Percentiles rank a stretch among this genome's conserved stretches.
phyloP scores from a whole-genome alignment of 345 rosid genomes.

The Moringa oleifera region DNA sequence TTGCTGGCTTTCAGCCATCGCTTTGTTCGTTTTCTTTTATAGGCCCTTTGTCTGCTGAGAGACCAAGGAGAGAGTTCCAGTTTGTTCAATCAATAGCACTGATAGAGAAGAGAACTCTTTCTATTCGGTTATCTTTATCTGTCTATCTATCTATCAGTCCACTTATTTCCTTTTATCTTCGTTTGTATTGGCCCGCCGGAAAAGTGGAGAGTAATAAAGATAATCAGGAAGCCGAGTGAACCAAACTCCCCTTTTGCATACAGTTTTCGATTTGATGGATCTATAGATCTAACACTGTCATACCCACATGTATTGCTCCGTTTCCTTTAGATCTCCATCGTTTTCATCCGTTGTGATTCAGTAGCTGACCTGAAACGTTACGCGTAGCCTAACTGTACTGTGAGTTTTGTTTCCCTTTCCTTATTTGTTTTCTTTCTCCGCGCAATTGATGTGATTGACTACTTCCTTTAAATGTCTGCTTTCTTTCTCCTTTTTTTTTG shows the following conservation, averaged over 20 bases:
- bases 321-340: constrained; percentile 55
- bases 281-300: constrained; percentile 38
- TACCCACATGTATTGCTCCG: constrained; percentile 36
- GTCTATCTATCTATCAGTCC: not conserved
- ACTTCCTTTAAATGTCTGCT: no score
- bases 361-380: constrained; percentile 21
- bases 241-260: not conserved
- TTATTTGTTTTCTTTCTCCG: not conserved
- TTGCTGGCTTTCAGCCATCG: constrained; percentile 39
- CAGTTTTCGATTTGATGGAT: constrained; percentile 38
- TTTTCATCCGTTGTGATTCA: constrained; percentile 26
- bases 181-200: not conserved
- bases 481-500: no score
- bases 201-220: not conserved
- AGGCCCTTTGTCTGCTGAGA: constrained; percentile 22
- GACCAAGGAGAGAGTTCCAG: constrained; percentile 16
- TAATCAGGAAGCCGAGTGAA: constrained; percentile 1
- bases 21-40: constrained; percentile 31
- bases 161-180: not conserved
- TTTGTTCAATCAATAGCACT: constrained; percentile 23
- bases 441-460: constrained; percentile 5
- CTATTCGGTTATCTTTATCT: not conserved
- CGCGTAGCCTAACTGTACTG: constrained; percentile 22
- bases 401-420: constrained; percentile 26
- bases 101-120: constrained; percentile 10